A percentile compares a stretch with the other conserved stretches of the same genome.
Evolutionary conservation across 768 basidiomycete species (phyloP).

Genomic region (Rhizopogon vesiculosus): DNA sequence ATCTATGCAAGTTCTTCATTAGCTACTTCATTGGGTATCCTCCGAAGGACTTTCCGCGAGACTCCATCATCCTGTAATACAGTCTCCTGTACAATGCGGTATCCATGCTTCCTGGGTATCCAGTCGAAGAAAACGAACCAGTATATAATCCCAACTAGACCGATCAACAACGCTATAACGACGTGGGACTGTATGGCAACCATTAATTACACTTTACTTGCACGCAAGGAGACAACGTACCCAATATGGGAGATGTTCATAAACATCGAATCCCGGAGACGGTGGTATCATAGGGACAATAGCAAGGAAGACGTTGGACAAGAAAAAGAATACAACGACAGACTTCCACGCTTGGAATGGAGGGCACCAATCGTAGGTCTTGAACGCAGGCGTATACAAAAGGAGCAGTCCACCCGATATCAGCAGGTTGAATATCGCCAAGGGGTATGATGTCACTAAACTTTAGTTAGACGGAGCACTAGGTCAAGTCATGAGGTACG

Average conservation of each 20-base stretch:
- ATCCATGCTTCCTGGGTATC: slow-evolving; percentile 45
- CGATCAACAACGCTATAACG: slow-evolving; percentile 40
- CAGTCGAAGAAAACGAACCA: slow-evolving; percentile 52
- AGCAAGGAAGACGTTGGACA: slow-evolving; percentile 64
- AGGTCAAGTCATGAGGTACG: slow-evolving; percentile 15
- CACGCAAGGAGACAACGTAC: slow-evolving; percentile 33
- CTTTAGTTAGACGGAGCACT: neutral
- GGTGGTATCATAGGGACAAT: slow-evolving; percentile 63
- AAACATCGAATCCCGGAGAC: slow-evolving; percentile 41
- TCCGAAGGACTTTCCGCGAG: slow-evolving; percentile 47
- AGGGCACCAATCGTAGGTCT: slow-evolving; percentile 52
- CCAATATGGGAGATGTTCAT: slow-evolving; percentile 63
- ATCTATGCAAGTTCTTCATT: neutral
- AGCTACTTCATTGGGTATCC: slow-evolving; percentile 20
- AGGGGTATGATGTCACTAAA: slow-evolving; percentile 54
- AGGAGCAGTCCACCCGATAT: slow-evolving; percentile 60
- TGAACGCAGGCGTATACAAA: slow-evolving; percentile 45
- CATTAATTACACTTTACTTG: neutral
- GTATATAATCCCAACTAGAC: slow-evolving; percentile 46
- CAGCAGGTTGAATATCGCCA: slow-evolving; percentile 51
- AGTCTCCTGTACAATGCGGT: slow-evolving; percentile 43
- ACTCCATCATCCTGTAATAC: slow-evolving; percentile 54
- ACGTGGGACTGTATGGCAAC: slow-evolving; percentile 40
- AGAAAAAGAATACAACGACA: slow-evolving; percentile 49
- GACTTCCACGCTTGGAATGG: slow-evolving; percentile 55